Percentiles rank a stretch among this genome's conserved stretches.
Evolutionary conservation across 2,329 filamentous ascomycete species (phyloP).

Genomic region (Sordariomycetes sp.): DNA sequence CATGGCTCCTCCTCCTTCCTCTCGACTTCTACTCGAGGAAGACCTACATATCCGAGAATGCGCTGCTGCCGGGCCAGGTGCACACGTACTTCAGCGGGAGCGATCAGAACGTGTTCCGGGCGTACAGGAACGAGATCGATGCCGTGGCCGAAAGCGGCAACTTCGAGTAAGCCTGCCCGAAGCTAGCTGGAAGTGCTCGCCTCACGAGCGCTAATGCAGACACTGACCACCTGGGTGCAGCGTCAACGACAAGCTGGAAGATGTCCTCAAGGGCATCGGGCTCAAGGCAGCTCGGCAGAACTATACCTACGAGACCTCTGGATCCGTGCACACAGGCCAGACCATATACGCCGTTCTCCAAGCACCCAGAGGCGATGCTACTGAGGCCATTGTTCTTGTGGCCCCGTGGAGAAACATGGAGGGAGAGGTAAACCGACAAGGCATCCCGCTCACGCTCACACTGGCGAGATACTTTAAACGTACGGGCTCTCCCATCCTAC

Average conservation of each 20-base stretch:
- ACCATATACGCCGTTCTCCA: conserved; percentile 92
- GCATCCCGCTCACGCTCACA: conserved; percentile 76
- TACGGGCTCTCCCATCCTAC: conserved; percentile 17
- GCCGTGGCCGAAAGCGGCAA: conserved; percentile 43
- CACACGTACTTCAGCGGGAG: conserved; percentile 96
- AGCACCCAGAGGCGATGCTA: conserved; percentile 88
- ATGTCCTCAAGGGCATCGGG: conserved; percentile 66
- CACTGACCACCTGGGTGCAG: conserved; percentile 18
- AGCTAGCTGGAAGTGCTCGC: background rate
- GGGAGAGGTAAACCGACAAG: conserved; percentile 71
- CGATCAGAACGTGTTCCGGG: conserved; percentile 88
- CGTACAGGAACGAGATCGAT: conserved; percentile 77
- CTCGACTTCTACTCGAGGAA: conserved; percentile 81
- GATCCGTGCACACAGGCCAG: conserved; percentile 64
- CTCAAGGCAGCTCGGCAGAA: conserved; percentile 82
- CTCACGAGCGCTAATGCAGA: background rate
- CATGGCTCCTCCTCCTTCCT: conserved; percentile 83
- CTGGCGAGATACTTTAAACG: conserved; percentile 91
- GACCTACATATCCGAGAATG: conserved; percentile 97
- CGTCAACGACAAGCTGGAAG: conserved; percentile 61
- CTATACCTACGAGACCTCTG: conserved; percentile 75
- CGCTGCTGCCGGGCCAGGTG: conserved; percentile 87
- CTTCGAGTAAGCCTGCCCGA: conserved; percentile 30
- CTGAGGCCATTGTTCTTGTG: conserved; percentile 89
- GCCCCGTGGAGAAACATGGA: conserved; percentile 81